Percentiles rank a stretch among this genome's conserved stretches.
phyloP scores from a whole-genome alignment of 495 filamentous ascomycete species.

The Tetracladium setigerum region DNA sequence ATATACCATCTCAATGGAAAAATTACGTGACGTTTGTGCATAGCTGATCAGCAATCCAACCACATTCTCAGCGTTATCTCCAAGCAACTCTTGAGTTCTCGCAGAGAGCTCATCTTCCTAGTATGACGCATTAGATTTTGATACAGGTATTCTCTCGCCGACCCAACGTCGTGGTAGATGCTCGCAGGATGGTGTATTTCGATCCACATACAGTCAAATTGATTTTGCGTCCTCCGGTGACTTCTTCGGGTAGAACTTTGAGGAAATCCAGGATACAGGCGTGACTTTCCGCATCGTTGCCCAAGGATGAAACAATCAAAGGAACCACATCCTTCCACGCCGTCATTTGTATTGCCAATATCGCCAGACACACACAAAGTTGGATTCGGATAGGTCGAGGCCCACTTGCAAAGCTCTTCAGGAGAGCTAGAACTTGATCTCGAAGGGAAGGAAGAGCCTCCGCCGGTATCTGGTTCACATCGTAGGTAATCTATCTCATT shows the following conservation, averaged over 20 bases:
- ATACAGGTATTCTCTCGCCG: slow-evolving; percentile 35
- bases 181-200: slow-evolving; percentile 40
- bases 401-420: slow-evolving; percentile 70
- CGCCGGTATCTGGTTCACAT: slow-evolving; percentile 76
- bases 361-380: slow-evolving; percentile 88
- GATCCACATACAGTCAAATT: slow-evolving; percentile 88
- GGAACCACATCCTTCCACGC: slow-evolving; percentile 91
- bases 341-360: slow-evolving; percentile 91
- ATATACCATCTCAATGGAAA: background rate
- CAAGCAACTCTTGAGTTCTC: slow-evolving; percentile 80
- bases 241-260: slow-evolving; percentile 94
- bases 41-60: slow-evolving; percentile 81
- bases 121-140: slow-evolving; percentile 44
- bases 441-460: slow-evolving; percentile 67
- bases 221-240: slow-evolving; percentile 98
- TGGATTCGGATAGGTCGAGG: slow-evolving; percentile 90
- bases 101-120: slow-evolving; percentile 87
- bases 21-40: slow-evolving; percentile 74
- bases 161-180: slow-evolving; percentile 30
- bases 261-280: slow-evolving; percentile 92
- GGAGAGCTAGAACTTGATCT: slow-evolving; percentile 70
- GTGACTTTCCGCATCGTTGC: slow-evolving; percentile 64
- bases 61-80: slow-evolving; percentile 83
- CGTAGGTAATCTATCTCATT: slow-evolving; percentile 62
- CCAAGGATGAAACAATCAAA: slow-evolving; percentile 69